phyloP scores from a whole-genome alignment of 306 rosid genomes.

The Quercus aquifolioides region DNA sequence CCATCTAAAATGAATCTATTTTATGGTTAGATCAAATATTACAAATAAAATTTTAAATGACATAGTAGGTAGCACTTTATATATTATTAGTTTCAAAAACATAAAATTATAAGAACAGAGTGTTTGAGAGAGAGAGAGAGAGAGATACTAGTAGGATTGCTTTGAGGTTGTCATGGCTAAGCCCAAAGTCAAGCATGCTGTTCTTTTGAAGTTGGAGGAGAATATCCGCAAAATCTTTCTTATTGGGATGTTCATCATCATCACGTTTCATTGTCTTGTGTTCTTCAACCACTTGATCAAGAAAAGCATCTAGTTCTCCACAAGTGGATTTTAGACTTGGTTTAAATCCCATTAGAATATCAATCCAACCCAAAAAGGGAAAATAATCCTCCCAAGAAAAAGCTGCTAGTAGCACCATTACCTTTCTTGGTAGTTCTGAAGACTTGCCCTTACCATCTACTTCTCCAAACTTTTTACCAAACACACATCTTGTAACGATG shows the following conservation, averaged over 20 bases:
- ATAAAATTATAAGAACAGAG: too few relatives aligned
- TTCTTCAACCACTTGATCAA: not conserved
- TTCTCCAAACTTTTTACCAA: not conserved
- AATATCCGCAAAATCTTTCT: conserved; percentile 26
- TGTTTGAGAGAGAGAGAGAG: not conserved
- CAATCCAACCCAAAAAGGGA: conserved; percentile 24
- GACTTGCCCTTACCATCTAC: not conserved
- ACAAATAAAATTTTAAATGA: not conserved
- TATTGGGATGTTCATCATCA: not conserved
- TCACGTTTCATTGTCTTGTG: not conserved
- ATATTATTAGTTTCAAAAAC: too few relatives aligned
- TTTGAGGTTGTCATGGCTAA: conserved; percentile 17
- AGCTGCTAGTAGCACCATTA: not conserved
- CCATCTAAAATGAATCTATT: too few relatives aligned
- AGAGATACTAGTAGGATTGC: conserved; percentile 3
- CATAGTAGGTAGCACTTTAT: too few relatives aligned
- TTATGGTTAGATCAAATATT: not conserved
- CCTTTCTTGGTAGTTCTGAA: not conserved
- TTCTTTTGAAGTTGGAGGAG: conserved; percentile 27
- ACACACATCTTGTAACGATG: not conserved
- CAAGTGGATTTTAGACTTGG: not conserved
- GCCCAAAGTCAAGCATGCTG: conserved; percentile 1
- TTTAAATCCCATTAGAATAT: not conserved
- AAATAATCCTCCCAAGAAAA: not conserved
- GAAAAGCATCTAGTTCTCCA: not conserved